phyloP scores from a whole-genome alignment of 2,329 filamentous ascomycete genomes.

The Colletotrichum phormii region DNA sequence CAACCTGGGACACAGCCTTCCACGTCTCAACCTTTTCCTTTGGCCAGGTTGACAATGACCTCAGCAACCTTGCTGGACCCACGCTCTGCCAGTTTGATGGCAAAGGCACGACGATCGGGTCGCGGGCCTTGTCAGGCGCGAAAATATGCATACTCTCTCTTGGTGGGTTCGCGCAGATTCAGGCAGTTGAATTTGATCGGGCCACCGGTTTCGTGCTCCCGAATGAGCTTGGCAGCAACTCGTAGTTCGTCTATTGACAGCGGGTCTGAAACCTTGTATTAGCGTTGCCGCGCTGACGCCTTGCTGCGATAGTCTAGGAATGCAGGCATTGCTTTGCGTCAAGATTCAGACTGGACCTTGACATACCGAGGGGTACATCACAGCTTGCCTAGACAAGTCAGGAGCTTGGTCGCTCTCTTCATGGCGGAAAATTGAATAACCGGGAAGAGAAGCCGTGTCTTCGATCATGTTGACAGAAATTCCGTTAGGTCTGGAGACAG shows the following conservation, averaged over 20 bases:
- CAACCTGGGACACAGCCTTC: background rate
- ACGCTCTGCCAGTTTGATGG: background rate
- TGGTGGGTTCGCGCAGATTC: background rate
- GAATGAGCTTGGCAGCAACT: background rate
- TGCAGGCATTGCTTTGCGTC: background rate
- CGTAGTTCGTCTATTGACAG: background rate
- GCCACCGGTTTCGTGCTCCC: background rate
- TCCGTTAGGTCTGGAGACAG: too few species aligned
- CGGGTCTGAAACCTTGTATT: background rate
- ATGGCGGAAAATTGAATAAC: background rate
- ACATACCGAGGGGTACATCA: background rate
- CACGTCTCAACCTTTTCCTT: background rate
- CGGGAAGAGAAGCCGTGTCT: background rate
- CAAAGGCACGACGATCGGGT: background rate
- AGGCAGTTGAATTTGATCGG: background rate
- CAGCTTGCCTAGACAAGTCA: background rate
- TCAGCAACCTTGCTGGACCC: background rate
- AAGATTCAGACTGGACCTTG: background rate
- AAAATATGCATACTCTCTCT: background rate
- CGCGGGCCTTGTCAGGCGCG: background rate
- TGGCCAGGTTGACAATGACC: background rate
- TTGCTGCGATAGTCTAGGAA: background rate
- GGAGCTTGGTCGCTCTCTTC: background rate
- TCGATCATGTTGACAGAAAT: background rate
- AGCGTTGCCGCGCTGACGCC: background rate